A percentile compares a stretch with the other conserved stretches of the same genome.
Evolutionary conservation across 2,329 filamentous ascomycete genomes (phyloP).

Genomic region (Neoscytalidium dimidiatum): DNA sequence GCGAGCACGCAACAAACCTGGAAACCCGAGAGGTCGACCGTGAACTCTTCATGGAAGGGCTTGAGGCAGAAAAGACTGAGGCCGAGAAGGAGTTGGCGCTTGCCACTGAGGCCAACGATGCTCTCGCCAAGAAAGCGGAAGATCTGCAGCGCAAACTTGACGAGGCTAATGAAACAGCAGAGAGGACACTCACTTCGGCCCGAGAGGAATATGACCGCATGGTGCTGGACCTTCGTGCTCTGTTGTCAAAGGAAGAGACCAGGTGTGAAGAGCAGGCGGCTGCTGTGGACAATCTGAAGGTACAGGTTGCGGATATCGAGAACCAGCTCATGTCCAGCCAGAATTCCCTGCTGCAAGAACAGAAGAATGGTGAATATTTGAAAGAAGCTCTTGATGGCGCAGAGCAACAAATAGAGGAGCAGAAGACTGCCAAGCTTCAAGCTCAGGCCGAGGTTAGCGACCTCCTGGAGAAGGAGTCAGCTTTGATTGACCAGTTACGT

Average conservation of each 20-base stretch:
- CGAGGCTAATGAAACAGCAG: conserved; percentile 35
- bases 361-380: conserved; percentile 31
- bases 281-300: conserved; percentile 3
- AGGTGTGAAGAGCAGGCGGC: conserved; percentile 35
- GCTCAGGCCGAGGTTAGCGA: conserved; percentile 28
- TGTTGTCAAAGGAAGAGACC: conserved; percentile 45
- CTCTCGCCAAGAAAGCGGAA: conserved; percentile 36
- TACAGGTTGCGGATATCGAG: conserved; percentile 12
- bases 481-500: conserved; percentile 26
- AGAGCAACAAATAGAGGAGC: conserved; percentile 28
- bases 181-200: conserved; percentile 29
- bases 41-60: conserved; percentile 36
- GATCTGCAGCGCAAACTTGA: conserved; percentile 40
- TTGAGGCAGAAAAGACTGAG: conserved; percentile 44
- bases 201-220: conserved; percentile 28
- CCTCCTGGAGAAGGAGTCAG: conserved; percentile 26
- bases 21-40: conserved; percentile 40
- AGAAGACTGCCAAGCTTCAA: conserved; percentile 22
- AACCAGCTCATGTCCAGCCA: neutral
- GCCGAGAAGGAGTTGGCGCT: conserved; percentile 40
- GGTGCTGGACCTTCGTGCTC: conserved; percentile 40
- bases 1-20: conserved; percentile 34
- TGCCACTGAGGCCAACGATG: conserved; percentile 40
- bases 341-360: conserved; percentile 12
- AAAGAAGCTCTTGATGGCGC: conserved; percentile 28